Conservation (phyloP, 208 protist species). For the Porcisia hertigi region DNA sequence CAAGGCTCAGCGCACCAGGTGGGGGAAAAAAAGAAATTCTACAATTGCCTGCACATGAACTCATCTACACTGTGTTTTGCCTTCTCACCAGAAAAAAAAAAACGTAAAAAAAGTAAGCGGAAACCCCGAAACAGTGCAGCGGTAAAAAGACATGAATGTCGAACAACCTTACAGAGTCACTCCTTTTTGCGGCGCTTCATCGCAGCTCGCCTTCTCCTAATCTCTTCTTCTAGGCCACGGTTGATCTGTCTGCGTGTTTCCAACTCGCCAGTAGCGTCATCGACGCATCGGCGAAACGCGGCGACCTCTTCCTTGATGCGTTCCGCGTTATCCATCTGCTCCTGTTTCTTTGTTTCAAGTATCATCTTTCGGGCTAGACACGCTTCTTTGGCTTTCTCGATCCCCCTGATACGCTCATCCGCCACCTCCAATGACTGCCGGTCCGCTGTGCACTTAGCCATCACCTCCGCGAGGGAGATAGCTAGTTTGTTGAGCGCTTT, state of each 20-base stretch:
- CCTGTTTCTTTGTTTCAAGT: constrained; percentile 48
- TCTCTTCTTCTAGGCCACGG: constrained; percentile 40
- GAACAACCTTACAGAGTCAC: not conserved
- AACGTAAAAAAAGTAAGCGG: not conserved
- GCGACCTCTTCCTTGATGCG: constrained; percentile 49
- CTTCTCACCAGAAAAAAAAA: not conserved
- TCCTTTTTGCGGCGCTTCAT: constrained; percentile 18
- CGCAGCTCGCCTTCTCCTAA: constrained; percentile 23
- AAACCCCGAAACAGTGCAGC: not conserved
- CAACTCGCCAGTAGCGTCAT: constrained; percentile 34
- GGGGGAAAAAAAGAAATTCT: no score
- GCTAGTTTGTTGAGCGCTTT: constrained; percentile 13
- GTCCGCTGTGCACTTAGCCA: constrained; percentile 9
- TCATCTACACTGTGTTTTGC: no score
- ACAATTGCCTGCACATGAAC: no score
- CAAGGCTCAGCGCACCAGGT: no score
- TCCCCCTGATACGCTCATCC: constrained; percentile 19
- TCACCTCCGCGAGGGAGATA: constrained; percentile 11
- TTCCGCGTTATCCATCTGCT: constrained; percentile 69
- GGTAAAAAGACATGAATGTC: not conserved
- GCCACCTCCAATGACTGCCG: constrained; percentile 9
- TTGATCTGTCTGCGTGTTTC: constrained; percentile 38
- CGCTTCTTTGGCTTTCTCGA: constrained; percentile 27
- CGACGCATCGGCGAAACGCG: constrained; percentile 27
- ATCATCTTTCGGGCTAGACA: constrained; percentile 27